These are phyloP conservation scores for Suhomyces kilbournensis DNA, from an alignment of 805 yeast species.

Conservation along the genomic window DNA sequence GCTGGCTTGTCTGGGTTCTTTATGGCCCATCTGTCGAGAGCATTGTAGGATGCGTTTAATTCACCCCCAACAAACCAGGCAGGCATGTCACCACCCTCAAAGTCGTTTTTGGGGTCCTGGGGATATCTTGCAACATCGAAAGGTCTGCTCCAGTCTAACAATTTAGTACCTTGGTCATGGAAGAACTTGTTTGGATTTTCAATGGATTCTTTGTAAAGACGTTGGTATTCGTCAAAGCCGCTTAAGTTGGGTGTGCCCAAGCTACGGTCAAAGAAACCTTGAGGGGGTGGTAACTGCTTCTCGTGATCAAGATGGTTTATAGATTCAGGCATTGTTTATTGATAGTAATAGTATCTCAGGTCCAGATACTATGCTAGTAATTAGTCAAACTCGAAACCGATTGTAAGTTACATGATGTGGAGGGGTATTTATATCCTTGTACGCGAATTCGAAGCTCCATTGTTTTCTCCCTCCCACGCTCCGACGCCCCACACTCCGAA, in stretches of 20 bases:
- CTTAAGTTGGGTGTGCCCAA: conserved; percentile 45
- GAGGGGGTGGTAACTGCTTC: conserved; percentile 30
- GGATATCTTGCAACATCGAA: conserved; percentile 50
- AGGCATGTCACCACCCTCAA: conserved; percentile 62
- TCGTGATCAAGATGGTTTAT: conserved; percentile 33
- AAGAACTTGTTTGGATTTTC: conserved; percentile 54
- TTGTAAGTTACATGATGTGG: neutral
- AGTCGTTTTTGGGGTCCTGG: conserved; percentile 44
- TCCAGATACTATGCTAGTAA: neutral
- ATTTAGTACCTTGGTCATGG: conserved; percentile 49
- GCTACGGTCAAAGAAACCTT: conserved; percentile 42
- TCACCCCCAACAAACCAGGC: conserved; percentile 91
- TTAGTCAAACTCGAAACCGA: neutral
- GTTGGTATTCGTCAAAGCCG: conserved; percentile 49
- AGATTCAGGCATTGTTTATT: conserved; percentile 6
- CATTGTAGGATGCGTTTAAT: conserved; percentile 88
- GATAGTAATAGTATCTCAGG: neutral
- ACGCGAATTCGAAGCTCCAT: neutral
- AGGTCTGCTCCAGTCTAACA: conserved; percentile 51
- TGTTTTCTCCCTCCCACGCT: neutral
- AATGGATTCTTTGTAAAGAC: conserved; percentile 54
- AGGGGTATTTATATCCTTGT: neutral
- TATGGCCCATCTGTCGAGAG: conserved; percentile 94
- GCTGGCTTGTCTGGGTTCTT: conserved; percentile 81
- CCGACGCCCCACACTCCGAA: conserved; percentile 3